Evolutionary conservation across 768 basidiomycete genomes (phyloP).

Genomic region (Thelephora ganbajun): DNA sequence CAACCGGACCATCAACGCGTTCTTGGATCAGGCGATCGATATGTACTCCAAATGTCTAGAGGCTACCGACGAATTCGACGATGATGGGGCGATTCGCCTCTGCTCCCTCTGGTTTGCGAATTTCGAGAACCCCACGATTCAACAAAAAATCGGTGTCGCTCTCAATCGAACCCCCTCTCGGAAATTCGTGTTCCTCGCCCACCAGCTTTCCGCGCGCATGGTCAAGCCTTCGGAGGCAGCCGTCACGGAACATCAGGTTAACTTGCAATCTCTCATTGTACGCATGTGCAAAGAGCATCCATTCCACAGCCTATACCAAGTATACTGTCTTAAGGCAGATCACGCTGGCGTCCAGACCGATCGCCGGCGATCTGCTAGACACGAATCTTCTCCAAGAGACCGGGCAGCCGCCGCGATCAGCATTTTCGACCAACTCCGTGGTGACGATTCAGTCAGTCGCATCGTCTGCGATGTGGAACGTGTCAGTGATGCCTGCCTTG

Average conservation of each 20-base stretch:
- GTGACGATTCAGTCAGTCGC: constrained; percentile 21
- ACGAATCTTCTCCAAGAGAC: constrained; percentile 35
- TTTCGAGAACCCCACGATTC: constrained; percentile 44
- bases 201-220: constrained; percentile 88
- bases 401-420: constrained; percentile 50
- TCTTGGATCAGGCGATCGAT: constrained; percentile 61
- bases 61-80: constrained; percentile 59
- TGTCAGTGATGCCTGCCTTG: constrained; percentile 49
- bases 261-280: constrained; percentile 49
- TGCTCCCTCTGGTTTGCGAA: constrained; percentile 90
- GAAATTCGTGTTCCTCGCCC: constrained; percentile 85
- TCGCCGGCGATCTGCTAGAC: constrained; percentile 34
- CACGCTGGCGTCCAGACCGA: constrained; percentile 9
- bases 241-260: constrained; percentile 32
- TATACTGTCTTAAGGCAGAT: constrained; percentile 54
- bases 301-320: constrained; percentile 85
- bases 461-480: constrained; percentile 40
- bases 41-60: constrained; percentile 78
- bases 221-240: constrained; percentile 23
- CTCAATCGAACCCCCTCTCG: constrained; percentile 59
- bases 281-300: constrained; percentile 85
- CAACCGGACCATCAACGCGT: constrained; percentile 33
- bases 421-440: constrained; percentile 43
- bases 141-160: constrained; percentile 27
- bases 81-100: constrained; percentile 65